Evolutionary conservation across 306 rosid species (phyloP).

Genomic region (Prosopis cineraria): DNA sequence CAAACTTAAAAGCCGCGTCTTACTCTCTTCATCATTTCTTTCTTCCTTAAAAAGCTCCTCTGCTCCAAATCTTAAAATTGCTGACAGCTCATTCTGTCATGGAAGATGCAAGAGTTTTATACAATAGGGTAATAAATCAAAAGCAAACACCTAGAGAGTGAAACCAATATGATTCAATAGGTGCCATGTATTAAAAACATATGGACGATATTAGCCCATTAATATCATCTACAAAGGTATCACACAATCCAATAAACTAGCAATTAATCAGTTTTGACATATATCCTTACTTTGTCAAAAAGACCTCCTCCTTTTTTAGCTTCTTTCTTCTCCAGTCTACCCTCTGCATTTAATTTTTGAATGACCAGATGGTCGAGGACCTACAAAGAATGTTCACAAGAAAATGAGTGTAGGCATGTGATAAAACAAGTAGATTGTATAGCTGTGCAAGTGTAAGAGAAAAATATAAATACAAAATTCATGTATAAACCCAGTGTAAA

Average conservation of each 20-base stretch:
- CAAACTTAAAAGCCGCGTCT: conserved; percentile 85
- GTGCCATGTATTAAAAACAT: neutral
- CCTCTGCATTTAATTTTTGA: conserved; percentile 98
- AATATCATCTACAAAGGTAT: conserved; percentile 16
- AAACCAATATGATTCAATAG: conserved; percentile 17
- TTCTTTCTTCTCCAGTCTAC: conserved; percentile 97
- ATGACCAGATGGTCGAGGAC: conserved; percentile 99
- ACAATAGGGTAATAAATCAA: neutral
- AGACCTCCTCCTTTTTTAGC: conserved; percentile 80
- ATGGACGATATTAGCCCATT: conserved; percentile 1
- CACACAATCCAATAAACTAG: neutral
- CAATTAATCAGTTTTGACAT: conserved; percentile 26
- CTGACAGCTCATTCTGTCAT: conserved; percentile 93
- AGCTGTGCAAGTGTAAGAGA: no score
- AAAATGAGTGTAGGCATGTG: conserved; percentile 23
- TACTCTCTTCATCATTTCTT: conserved; percentile 94
- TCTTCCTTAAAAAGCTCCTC: conserved; percentile 99
- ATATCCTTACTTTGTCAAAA: conserved; percentile 87
- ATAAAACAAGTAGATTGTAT: neutral
- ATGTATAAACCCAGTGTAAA: neutral
- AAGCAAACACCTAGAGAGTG: neutral
- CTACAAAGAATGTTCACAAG: conserved; percentile 50
- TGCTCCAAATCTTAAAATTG: conserved; percentile 96
- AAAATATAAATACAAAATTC: neutral
- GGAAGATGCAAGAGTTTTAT: conserved; percentile 27